Evolutionary conservation across 2,329 filamentous ascomycete species (phyloP), one percentile per base, ranked within the genome.

Genomic region (Verticillium alfalfae): DNA sequence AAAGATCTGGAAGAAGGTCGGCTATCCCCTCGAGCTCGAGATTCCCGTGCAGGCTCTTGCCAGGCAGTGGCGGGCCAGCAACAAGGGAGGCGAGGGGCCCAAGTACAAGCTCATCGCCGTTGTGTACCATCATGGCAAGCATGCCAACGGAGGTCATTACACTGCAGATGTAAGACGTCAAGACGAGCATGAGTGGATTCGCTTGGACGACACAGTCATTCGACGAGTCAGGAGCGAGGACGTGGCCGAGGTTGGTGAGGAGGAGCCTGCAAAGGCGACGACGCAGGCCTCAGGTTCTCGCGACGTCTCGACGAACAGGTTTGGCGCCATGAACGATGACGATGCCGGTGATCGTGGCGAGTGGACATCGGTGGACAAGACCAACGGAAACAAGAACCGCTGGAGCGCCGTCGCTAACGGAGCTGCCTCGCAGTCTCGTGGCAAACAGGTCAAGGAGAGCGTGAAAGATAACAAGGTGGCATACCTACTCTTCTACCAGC

Each of bases 1-100:
- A 70, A 99, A 99, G 81, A 96, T 98, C 66, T 97, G 94, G 92
- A 99, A 98, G 80, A 96, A 94, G 79, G 84, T 99, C 62, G 94
- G 93, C 22, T 99, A 99, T 71, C 95, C 95, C 0, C 80, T 99
- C 34, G 93, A 98, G 70, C 82, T 99, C 58, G 94, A 98, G 72
- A 92, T 99, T 65, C 95, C 95, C 0, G 90, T 89, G 62, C 94
- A 98, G 71, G 90, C 92, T 10, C 90, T 99, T 70, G 89, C 93
- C 12, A 87, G 89, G 36, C 85, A 89, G 70, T 90, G 88, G 72
- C 86, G 90, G 60, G 87, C 87, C 67, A 82, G 83, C 55, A 79
- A 91, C 65, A 80, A 89, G 66, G 88, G 88, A 54, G 73, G 74
- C n/a, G 86, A 87, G 1, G 81, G 91, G 63, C 93, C 93, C 5